Conservation (phyloP, 371 early-diverging fungal genomes). For the Amoeboaphelidium protococcarum region DNA sequence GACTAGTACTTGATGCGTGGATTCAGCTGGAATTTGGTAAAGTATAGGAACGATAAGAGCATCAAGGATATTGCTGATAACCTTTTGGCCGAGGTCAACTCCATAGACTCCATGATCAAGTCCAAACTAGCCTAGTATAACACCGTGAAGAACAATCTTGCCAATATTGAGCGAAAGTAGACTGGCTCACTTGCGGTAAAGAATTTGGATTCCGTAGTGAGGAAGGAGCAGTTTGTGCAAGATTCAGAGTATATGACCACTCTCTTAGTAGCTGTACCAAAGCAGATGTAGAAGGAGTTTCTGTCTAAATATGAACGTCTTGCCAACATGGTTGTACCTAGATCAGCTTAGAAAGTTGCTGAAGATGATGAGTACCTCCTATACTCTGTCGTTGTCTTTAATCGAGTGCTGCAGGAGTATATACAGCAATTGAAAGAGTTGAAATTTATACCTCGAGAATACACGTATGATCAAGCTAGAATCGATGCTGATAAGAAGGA, state of each 20-base stretch:
- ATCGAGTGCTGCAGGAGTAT: slow-evolving; percentile 63
- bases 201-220: slow-evolving; percentile 56
- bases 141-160: slow-evolving; percentile 42
- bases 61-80: slow-evolving; percentile 45
- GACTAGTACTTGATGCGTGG: too few species aligned
- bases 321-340: slow-evolving; percentile 78
- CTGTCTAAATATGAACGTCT: slow-evolving; percentile 52
- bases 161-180: slow-evolving; percentile 47
- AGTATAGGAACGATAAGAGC: slow-evolving; percentile 74
- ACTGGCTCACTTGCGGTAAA: slow-evolving; percentile 76
- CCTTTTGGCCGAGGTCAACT: slow-evolving; percentile 36
- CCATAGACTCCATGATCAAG: slow-evolving; percentile 62
- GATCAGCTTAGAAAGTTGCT: slow-evolving; percentile 61
- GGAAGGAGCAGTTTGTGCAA: slow-evolving; percentile 59
- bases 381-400: slow-evolving; percentile 70
- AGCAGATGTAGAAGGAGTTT: slow-evolving; percentile 52
- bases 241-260: slow-evolving; percentile 82
- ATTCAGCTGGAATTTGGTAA: slow-evolving; percentile 86
- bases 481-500: slow-evolving; percentile 41
- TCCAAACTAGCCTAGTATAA: slow-evolving; percentile 54
- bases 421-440: slow-evolving; percentile 49
- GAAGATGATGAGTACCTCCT: slow-evolving; percentile 82
- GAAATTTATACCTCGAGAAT: slow-evolving; percentile 76
- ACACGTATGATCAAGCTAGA: slow-evolving; percentile 53
- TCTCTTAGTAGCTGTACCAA: slow-evolving; percentile 79